A percentile compares a stretch with the other conserved stretches of the same genome.
Evolutionary conservation across 768 basidiomycete species (phyloP).

Genomic region (Glaciozyma martinii): DNA sequence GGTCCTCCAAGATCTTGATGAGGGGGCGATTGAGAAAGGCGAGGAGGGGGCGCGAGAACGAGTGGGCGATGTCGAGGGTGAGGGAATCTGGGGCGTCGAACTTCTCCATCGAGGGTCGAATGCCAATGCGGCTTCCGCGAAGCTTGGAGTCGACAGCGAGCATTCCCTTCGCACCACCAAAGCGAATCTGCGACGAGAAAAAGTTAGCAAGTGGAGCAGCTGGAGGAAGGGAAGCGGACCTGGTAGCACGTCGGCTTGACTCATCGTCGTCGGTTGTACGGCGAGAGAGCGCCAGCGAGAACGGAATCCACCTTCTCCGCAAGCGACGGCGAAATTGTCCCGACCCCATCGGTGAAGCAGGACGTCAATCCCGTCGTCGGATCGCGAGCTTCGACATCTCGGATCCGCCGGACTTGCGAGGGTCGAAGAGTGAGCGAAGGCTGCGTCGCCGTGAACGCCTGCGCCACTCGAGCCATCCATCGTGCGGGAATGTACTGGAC

Average conservation of each 20-base stretch:
- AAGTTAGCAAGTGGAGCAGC: background rate
- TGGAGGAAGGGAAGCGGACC: background rate
- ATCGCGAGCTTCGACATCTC: background rate
- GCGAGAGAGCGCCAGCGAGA: conserved; percentile 39
- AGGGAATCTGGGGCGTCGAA: conserved; percentile 46
- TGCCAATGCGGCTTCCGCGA: conserved; percentile 46
- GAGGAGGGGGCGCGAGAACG: conserved; percentile 51
- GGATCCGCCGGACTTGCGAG: conserved; percentile 5
- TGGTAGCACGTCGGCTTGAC: conserved; percentile 33
- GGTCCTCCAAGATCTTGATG: conserved; percentile 57
- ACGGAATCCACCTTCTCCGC: conserved; percentile 48
- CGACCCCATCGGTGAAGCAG: conserved; percentile 57
- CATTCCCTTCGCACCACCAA: conserved; percentile 44
- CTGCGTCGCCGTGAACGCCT: background rate
- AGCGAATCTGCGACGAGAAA: conserved; percentile 18
- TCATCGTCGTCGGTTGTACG: background rate
- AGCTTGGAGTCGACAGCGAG: conserved; percentile 53
- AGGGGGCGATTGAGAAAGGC: conserved; percentile 43
- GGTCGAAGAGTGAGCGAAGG: background rate
- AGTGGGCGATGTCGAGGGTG: conserved; percentile 40
- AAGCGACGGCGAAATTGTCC: conserved; percentile 54
- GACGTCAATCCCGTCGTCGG: conserved; percentile 20
- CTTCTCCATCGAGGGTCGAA: conserved; percentile 61
- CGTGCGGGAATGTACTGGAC: conserved; percentile 53
- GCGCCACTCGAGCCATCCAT: conserved; percentile 48